These are phyloP conservation scores for Hirsutella thompsonii DNA, from an alignment of 2,329 filamentous ascomycete species.

Conservation along the genomic window DNA sequence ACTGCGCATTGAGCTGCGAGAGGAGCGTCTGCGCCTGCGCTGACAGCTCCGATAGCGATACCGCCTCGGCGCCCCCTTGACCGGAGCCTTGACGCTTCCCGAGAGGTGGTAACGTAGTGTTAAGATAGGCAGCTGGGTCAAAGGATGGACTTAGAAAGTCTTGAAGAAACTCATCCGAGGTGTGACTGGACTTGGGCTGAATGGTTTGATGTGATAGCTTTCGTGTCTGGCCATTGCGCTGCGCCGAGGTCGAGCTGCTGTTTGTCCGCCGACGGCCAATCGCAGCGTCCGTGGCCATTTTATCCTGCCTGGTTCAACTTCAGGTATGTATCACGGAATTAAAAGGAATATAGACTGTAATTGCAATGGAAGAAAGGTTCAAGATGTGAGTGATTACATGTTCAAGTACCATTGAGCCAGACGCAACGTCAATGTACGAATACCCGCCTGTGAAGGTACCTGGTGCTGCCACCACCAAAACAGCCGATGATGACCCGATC, in stretches of 20 bases:
- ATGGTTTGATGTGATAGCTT: slow-evolving; percentile 23
- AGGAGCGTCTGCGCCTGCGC: slow-evolving; percentile 73
- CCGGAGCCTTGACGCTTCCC: slow-evolving; percentile 25
- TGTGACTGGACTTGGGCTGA: slow-evolving; percentile 44
- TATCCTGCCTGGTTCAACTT: neutral
- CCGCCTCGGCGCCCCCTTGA: slow-evolving; percentile 18
- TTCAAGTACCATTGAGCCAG: too few relatives aligned
- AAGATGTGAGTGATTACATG: too few relatives aligned
- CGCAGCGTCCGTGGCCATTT: slow-evolving; percentile 18
- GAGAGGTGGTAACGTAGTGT: slow-evolving; percentile 61
- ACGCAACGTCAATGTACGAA: too few relatives aligned
- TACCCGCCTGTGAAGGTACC: too few relatives aligned
- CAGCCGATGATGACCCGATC: slow-evolving; percentile 22
- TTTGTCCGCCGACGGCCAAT: slow-evolving; percentile 30
- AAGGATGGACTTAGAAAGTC: slow-evolving; percentile 68
- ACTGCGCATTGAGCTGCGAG: slow-evolving; percentile 79
- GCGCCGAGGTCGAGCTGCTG: slow-evolving; percentile 24
- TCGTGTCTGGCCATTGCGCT: slow-evolving; percentile 28
- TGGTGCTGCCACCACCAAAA: too few relatives aligned
- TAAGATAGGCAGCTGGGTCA: slow-evolving; percentile 76
- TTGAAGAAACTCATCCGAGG: slow-evolving; percentile 58
- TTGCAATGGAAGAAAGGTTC: too few relatives aligned
- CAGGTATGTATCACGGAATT: too few relatives aligned
- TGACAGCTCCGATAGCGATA: slow-evolving; percentile 64
- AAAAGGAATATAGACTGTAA: too few relatives aligned